Evolutionary conservation across 1,139 yeast species (phyloP), one percentile per base, ranked within the genome.

Genomic region (Pneumocystis canis): DNA sequence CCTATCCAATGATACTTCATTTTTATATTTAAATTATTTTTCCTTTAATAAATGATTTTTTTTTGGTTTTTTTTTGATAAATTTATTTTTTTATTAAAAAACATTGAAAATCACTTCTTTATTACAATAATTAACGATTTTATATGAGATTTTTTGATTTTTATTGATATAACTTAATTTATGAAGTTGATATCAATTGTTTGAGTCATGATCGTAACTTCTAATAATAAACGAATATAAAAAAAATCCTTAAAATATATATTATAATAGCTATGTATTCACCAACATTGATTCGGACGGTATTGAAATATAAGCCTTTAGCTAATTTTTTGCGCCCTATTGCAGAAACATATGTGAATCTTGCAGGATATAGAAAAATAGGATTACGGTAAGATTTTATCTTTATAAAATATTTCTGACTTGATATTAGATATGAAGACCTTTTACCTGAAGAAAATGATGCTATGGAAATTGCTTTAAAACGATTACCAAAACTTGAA

Each of bases 401-500:
- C 20, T 16, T 16, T 14, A 37, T 28, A n/a, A 39, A 20, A n/a
- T 9, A 14, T 31, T 18, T 32, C 60, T 39, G 30, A 32, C 20
- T 18, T 9, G 4, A 9, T 14, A 25, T 47, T 65, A 79, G 84
- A 76, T 83, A 84, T 73, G 94, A 92, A 73, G 98, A 92, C 76
- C 77, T 92, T 72, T 76, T 92, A 68, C 77, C 82, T 68, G 98
- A 92, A 78, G 98, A 92, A 79, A 85, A 80, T 74, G 90, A 90
- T 71, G 78, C 83, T 65, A 81, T 86, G 78, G 94, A 89, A 79
- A 89, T 84, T 73, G 98, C 97, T 63, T 77, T 92, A 67, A 77
- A 82, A 67, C 88, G 98, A 82, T 80, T 92, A 71, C 95, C 97
- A 69, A 83, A 83, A 64, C 82, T 83, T 63, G 95, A 86, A 73